A percentile compares a stretch with the other conserved stretches of the same genome.
Evolutionary conservation across 345 rosid species (phyloP).

Genomic region (Aethionema arabicum): DNA sequence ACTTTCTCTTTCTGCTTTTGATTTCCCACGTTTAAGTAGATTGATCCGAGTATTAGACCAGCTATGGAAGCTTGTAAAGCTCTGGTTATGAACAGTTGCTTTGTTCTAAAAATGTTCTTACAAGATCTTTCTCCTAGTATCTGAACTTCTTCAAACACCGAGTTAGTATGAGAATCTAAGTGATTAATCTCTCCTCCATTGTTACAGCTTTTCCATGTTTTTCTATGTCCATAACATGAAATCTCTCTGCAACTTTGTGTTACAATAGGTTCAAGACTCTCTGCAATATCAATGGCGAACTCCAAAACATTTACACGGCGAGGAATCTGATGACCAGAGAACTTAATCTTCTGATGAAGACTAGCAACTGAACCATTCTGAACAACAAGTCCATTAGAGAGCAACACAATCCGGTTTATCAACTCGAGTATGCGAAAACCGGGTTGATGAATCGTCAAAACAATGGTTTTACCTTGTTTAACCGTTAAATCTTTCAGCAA

Average conservation of each 20-base stretch:
- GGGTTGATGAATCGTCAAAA: constrained; percentile 85
- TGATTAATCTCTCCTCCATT: constrained; percentile 37
- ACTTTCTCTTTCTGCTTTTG: constrained; percentile 42
- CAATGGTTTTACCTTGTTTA: constrained; percentile 78
- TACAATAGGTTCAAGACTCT: constrained; percentile 36
- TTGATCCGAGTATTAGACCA: constrained; percentile 70
- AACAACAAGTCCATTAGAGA: constrained; percentile 57
- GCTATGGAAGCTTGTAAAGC: constrained; percentile 67
- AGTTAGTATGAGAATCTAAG: constrained; percentile 44
- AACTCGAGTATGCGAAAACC: constrained; percentile 80
- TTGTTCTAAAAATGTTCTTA: constrained; percentile 81
- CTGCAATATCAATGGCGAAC: constrained; percentile 74
- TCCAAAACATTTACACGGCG: constrained; percentile 74
- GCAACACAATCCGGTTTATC: constrained; percentile 66
- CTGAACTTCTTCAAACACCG: constrained; percentile 51
- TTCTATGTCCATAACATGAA: constrained; percentile 24
- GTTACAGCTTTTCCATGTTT: constrained; percentile 32
- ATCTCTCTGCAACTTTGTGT: constrained; percentile 33
- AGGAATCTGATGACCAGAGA: constrained; percentile 58
- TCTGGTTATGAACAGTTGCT: constrained; percentile 72
- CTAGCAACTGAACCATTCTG: constrained; percentile 59
- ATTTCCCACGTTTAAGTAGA: constrained; percentile 63
- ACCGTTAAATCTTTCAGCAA: constrained; percentile 64
- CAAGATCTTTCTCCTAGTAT: constrained; percentile 75
- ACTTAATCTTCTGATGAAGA: constrained; percentile 58